phyloP scores from a whole-genome alignment of 139 green algal genomes.

The Eudorina sp. region DNA sequence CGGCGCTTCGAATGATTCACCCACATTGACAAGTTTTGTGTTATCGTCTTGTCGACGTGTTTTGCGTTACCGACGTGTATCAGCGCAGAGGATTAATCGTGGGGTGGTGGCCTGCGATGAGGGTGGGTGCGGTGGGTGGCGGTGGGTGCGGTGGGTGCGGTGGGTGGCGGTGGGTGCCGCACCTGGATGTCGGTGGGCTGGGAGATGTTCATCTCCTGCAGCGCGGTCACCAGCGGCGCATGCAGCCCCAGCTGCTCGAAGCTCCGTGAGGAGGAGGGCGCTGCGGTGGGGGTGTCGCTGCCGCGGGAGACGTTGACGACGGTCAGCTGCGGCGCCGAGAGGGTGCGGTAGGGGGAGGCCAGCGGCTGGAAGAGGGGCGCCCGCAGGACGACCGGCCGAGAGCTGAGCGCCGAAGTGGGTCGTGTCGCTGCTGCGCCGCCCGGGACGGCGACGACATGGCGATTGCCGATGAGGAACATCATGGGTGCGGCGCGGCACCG shows the following conservation, averaged over 20 bases:
- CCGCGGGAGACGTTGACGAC: conserved; percentile 33
- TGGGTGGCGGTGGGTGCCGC: no score
- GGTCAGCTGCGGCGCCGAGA: conserved; percentile 8
- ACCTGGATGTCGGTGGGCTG: conserved; percentile 93
- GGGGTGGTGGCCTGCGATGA: no score
- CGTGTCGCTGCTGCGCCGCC: neutral
- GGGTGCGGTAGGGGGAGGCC: neutral
- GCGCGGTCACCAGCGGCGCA: conserved; percentile 62
- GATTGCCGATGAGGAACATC: neutral
- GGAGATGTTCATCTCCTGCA: conserved; percentile 72
- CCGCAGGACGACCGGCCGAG: neutral
- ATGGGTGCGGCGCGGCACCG: neutral
- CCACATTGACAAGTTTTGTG: no score
- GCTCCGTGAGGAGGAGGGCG: neutral
- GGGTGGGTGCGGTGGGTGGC: no score
- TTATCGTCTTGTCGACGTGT: no score
- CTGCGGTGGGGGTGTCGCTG: neutral
- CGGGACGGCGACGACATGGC: neutral
- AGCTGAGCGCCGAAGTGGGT: neutral
- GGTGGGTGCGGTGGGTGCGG: no score
- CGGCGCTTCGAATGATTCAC: no score
- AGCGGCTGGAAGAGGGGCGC: neutral
- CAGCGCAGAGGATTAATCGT: no score
- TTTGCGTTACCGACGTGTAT: no score
- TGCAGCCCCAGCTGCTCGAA: conserved; percentile 72